phyloP scores from a whole-genome alignment of 192 early-diverging fungal genomes.

The Rhizophagus prolifer region DNA sequence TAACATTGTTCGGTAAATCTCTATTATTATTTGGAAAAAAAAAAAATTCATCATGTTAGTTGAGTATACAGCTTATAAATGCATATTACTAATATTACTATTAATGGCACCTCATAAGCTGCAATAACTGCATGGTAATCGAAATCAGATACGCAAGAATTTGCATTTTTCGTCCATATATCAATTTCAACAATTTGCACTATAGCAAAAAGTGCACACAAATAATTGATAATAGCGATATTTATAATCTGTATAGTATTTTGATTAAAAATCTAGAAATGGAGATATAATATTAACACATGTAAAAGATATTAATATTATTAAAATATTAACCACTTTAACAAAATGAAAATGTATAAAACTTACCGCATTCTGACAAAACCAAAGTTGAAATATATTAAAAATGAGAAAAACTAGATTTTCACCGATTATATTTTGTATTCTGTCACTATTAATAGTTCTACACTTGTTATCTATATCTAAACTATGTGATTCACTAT shows the following conservation, averaged over 20 bases:
- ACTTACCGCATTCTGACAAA: constrained; percentile 14
- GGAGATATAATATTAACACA: neutral
- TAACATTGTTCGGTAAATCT: constrained; percentile 68
- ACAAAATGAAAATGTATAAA: neutral
- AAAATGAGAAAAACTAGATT: constrained; percentile 3
- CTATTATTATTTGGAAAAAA: constrained; percentile 29
- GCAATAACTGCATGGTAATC: neutral
- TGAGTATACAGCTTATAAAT: neutral
- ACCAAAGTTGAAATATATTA: constrained; percentile 13
- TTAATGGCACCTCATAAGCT: constrained; percentile 2
- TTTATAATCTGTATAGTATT: constrained; percentile 26
- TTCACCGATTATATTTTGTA: constrained; percentile 7
- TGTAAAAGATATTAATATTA: neutral
- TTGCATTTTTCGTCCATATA: neutral
- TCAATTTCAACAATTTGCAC: constrained; percentile 29
- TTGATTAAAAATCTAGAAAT: constrained; percentile 9
- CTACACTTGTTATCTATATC: neutral
- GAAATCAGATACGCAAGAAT: neutral
- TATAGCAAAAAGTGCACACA: constrained; percentile 3
- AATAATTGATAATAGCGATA: constrained; percentile 23
- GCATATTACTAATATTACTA: constrained; percentile 14
- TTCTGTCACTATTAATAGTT: neutral
- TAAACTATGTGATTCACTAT: no score
- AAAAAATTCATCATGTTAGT: neutral
- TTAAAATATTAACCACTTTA: neutral